A percentile compares a stretch with the other conserved stretches of the same genome.
Conservation (phyloP, 805 yeast species). For the Wickerhamomyces kurtzmanii region DNA sequence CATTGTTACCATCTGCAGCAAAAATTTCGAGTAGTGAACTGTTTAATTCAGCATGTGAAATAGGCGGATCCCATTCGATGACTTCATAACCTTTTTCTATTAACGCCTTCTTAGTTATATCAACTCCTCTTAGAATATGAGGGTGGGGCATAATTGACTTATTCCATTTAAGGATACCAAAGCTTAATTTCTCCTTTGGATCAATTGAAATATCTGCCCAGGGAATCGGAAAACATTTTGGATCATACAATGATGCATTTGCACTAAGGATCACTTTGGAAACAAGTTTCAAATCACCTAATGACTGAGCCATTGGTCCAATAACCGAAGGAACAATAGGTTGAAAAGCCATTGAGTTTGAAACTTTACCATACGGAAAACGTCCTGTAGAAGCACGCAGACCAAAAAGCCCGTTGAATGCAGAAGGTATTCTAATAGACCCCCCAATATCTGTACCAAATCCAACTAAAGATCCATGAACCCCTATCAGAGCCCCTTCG, state of each 20-base stretch:
- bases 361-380: constrained; percentile 5
- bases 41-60: constrained; percentile 17
- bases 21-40: constrained; percentile 15
- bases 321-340: constrained; percentile 21
- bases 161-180: constrained; percentile 39
- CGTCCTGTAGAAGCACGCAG: constrained; percentile 33
- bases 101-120: constrained; percentile 16
- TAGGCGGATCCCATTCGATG: constrained; percentile 29
- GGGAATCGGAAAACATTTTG: not conserved
- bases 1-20: constrained; percentile 6
- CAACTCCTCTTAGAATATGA: constrained; percentile 38
- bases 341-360: constrained; percentile 23
- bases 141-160: constrained; percentile 41
- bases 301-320: constrained; percentile 22
- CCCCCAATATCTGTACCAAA: constrained; percentile 56
- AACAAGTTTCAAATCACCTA: constrained; percentile 19
- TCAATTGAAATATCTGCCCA: constrained; percentile 14
- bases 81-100: constrained; percentile 29
- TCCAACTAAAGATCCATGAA: constrained; percentile 43
- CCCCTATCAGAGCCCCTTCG: constrained; percentile 42
- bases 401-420: constrained; percentile 40
- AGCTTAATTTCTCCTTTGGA: constrained; percentile 24
- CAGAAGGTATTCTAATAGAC: constrained; percentile 49
- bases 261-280: no score
- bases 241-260: constrained; percentile 1